Evolutionary conservation across 106 monocot genomes (phyloP).

Genomic region (Iris macrosiphon): DNA sequence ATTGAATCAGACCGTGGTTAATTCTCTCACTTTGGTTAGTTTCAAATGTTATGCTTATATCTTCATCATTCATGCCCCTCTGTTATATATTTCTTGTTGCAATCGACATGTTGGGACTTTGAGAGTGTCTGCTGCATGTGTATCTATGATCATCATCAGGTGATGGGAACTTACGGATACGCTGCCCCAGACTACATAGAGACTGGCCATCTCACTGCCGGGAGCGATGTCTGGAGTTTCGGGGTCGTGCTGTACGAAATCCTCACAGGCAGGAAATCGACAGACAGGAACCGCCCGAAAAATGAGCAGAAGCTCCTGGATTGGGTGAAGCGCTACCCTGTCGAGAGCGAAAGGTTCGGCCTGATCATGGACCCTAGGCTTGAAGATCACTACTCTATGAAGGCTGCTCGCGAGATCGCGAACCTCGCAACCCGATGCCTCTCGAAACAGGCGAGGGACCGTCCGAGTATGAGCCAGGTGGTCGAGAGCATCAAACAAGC

Average conservation of each 20-base stretch:
- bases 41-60: too few species aligned
- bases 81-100: too few species aligned
- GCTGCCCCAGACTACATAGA: conserved; percentile 74
- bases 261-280: conserved; percentile 41
- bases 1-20: too few species aligned
- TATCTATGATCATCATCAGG: too few species aligned
- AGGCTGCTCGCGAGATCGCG: conserved; percentile 33
- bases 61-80: too few species aligned
- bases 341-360: conserved; percentile 29
- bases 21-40: too few species aligned
- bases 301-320: conserved; percentile 51
- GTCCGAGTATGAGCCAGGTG: conserved; percentile 55
- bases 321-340: conserved; percentile 57
- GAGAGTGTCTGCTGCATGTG: too few species aligned
- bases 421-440: conserved; percentile 53
- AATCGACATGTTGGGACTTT: too few species aligned
- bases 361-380: conserved; percentile 53
- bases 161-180: conserved; percentile 69
- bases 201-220: conserved; percentile 60
- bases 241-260: conserved; percentile 72
- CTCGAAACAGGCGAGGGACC: conserved; percentile 34
- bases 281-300: conserved; percentile 43
- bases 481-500: conserved; percentile 37
- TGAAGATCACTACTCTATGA: conserved; percentile 24
- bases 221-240: conserved; percentile 77